Conservation (phyloP, 768 basidiomycete genomes). For the Clathrus columnatus region DNA sequence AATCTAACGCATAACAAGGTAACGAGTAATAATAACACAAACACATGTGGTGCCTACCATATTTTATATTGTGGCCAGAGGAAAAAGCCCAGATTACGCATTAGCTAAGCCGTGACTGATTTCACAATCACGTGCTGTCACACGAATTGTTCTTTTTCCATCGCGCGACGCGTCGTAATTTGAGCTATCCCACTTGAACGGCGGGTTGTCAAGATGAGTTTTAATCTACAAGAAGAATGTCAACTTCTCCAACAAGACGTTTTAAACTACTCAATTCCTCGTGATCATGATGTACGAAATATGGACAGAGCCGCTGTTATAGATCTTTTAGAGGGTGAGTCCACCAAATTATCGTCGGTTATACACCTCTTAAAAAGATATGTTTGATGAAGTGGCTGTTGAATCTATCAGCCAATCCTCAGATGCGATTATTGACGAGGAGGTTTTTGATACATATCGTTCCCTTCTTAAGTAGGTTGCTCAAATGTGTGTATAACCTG, state of each 20-base stretch:
- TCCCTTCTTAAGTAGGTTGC: constrained; percentile 58
- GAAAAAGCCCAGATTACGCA: neutral
- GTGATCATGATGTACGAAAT: constrained; percentile 55
- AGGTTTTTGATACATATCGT: constrained; percentile 75
- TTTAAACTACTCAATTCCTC: constrained; percentile 52
- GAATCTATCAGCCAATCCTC: constrained; percentile 70
- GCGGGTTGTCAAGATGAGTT: constrained; percentile 20
- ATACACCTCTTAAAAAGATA: neutral
- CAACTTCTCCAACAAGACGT: constrained; percentile 49
- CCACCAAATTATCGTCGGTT: neutral
- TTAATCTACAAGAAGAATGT: constrained; percentile 76
- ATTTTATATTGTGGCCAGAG: neutral
- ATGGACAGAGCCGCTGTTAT: constrained; percentile 39
- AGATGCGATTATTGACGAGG: constrained; percentile 55
- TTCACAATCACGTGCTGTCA: constrained; percentile 7
- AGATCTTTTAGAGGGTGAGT: constrained; percentile 51
- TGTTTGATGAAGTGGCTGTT: constrained; percentile 52
- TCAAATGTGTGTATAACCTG: neutral
- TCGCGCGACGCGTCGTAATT: constrained; percentile 2
- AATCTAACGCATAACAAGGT: too few species aligned
- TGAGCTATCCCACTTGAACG: neutral
- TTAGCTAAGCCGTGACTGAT: neutral
- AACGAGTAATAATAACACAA: neutral
- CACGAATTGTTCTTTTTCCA: neutral
- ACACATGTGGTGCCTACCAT: neutral